phyloP scores from a whole-genome alignment of 164 flowering plant genomes.

The Santalum album region DNA sequence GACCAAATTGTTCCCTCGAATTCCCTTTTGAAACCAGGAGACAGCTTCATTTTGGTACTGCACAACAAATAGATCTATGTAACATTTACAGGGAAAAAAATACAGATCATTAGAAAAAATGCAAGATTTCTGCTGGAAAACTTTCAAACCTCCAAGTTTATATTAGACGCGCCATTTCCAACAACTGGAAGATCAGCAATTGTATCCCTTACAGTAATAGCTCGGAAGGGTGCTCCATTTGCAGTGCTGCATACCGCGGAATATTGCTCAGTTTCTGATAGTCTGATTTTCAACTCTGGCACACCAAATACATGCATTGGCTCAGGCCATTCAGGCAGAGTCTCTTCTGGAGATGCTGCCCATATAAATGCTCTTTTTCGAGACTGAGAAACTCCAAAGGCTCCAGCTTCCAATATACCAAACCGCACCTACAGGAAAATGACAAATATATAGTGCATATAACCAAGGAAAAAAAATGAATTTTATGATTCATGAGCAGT shows the following conservation, averaged over 20 bases:
- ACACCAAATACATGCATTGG: constrained; percentile 90
- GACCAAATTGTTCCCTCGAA: constrained; percentile 42
- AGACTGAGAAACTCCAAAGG: constrained; percentile 90
- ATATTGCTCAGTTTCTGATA: constrained; percentile 48
- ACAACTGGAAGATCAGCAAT: constrained; percentile 91
- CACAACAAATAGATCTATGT: background rate
- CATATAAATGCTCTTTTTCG: constrained; percentile 90
- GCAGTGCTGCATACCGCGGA: constrained; percentile 83
- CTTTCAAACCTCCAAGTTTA: constrained; percentile 36
- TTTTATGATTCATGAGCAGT: background rate
- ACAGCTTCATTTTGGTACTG: constrained; percentile 67
- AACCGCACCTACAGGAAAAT: constrained; percentile 58
- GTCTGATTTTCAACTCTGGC: constrained; percentile 66
- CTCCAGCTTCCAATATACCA: constrained; percentile 93
- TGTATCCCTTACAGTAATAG: constrained; percentile 83
- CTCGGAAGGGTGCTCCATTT: constrained; percentile 80
- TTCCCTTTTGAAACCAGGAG: constrained; percentile 91
- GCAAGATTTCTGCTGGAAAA: background rate
- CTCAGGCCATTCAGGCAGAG: constrained; percentile 93
- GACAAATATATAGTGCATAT: too few relatives aligned
- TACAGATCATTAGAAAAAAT: background rate
- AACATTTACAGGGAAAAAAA: background rate
- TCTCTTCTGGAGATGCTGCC: constrained; percentile 91
- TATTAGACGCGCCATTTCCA: constrained; percentile 59
- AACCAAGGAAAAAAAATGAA: background rate